Base-by-base conservation (phyloP, 805 yeast species). In the Hagleromyces aurorensis region DNA sequence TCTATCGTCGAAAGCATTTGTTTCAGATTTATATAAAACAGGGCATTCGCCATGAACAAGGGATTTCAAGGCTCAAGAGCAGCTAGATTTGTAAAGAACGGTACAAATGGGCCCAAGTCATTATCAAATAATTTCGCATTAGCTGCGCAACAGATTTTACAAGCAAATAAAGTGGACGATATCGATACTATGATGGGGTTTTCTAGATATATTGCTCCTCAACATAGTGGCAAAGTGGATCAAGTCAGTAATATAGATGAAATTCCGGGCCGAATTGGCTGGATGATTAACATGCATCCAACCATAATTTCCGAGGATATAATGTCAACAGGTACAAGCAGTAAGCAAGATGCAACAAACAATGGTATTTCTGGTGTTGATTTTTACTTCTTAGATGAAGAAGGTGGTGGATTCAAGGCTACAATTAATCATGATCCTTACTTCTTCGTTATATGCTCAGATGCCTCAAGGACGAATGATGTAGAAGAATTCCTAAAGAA, bases 211-310 rank as follows among this genome's bases (percentile, higher is more conserved):
- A 78, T 29, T 59, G 76, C 38, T 84, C 95, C 17, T 72, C 93
- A 19, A 54, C 67, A 36, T 22, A 44, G 40, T 24, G 55, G 48
- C 2, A 37, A 29, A 11, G 29, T 37, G 7, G 44, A 43, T 12
- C n/a, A n/a, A n/a, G 17, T 27, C 7, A 22, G 25, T 2, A 39
- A 43, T 13, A 12, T 45, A 11, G 38, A 37, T 13, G 27, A 29
- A 13, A 25, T 45, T 7, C 52, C 55, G 4, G 59, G 57, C 1
- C 46, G 57, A 23, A 43, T 49, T 3, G 99, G 98, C 24, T 91
- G 98, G 98, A 62, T 91, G 32, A 71, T 80, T 23, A 93, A 91
- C 50, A 85, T 91, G 91, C 98, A 89, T 60, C 74, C 94, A 2
- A 83, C 94, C 1, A 65, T 81, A 1, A 54, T 81, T 3, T 72